Base-by-base conservation (phyloP, 805 yeast species). In the Zygoascus flipseniorum region DNA sequence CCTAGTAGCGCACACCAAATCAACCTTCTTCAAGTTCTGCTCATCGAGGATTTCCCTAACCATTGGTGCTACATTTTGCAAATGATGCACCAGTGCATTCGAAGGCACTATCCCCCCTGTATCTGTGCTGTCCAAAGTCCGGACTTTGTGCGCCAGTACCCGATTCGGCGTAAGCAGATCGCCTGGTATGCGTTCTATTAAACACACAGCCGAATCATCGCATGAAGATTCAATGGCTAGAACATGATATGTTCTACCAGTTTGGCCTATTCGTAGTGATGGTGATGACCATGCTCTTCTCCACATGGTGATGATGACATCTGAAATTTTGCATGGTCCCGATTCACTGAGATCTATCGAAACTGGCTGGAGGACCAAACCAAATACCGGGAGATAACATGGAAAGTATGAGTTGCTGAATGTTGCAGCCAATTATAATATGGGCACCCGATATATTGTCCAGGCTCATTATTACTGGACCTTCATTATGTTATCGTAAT, bases 141-240 rank as follows among this genome's bases (percentile, higher is more conserved):
- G 64, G 58, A 83, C 86, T 28, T 72, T 60, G 56, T 90, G 89
- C 23, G 75, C 81, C 2, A 87, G 51, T 1, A 85, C 68, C 0
- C 58, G 67, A 0, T 86, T 82, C 2, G 78, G 71, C 26, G 65
- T 59, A 1, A 64, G 59, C 11, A 41, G 43, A 8, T 50, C 56
- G 1, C 65, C 59, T 8, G 47, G 45, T 8, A 49, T 55, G 51
- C 89, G 72, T 42, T 83, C 83, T 2, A 90, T 65, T 8, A 92
- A 70, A 0, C 96, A 86, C 1, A 89, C 92, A 60, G 97, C 89
- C 0, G 97, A 79, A 67, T 93, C 99, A 68, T 93, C 99, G 65
- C 99, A 93, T 0, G 97, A 88, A 0, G 95, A 81, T 65, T 93
- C 99, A 13, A 93, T 80, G 0, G 97, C 93, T 20, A 93, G 70